These are phyloP conservation scores for Dissophora globulifera DNA, from an alignment of 192 early-diverging fungal species.

Conservation along the genomic window DNA sequence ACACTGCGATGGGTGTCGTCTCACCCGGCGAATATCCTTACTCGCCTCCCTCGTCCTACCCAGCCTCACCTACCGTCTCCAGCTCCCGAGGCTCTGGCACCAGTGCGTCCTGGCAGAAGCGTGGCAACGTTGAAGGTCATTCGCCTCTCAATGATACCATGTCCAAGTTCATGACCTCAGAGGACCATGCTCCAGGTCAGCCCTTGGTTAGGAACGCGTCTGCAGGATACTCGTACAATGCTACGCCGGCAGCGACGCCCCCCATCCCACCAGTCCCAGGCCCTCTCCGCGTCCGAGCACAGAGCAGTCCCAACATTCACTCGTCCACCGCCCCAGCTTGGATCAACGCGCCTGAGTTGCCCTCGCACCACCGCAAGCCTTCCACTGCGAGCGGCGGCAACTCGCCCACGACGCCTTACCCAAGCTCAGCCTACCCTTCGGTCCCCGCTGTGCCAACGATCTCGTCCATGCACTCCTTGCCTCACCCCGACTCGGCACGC, in stretches of 20 bases:
- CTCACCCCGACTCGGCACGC: constrained; percentile 22
- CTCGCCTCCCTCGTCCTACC: constrained; percentile 67
- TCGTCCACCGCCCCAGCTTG: constrained; percentile 25
- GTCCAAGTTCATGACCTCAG: constrained; percentile 60
- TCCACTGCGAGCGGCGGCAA: constrained; percentile 45
- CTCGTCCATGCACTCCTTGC: constrained; percentile 25
- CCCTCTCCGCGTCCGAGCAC: constrained; percentile 60
- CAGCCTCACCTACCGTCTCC: constrained; percentile 63
- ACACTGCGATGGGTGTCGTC: constrained; percentile 44
- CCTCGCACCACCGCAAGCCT: constrained; percentile 22
- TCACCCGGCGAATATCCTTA: constrained; percentile 54
- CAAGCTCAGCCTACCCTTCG: constrained; percentile 11
- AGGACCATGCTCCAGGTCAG: constrained; percentile 32
- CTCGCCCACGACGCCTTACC: constrained; percentile 31
- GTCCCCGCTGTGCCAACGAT: constrained; percentile 23
- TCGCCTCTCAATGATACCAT: constrained; percentile 61
- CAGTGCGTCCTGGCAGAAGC: constrained; percentile 51
- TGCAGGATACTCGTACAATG: constrained; percentile 47
- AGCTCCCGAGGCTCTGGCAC: constrained; percentile 51
- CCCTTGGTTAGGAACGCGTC: constrained; percentile 40
- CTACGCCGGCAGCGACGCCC: constrained; percentile 30
- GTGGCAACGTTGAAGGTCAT: constrained; percentile 54
- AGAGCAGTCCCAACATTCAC: constrained; percentile 70
- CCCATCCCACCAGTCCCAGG: constrained; percentile 48
- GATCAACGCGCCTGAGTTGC: constrained; percentile 41